Percentiles rank a stretch among this genome's conserved stretches.
These are phyloP conservation scores for Rhodomyrtus psidioides DNA, from an alignment of 441 rosid species.

Conservation along the genomic window DNA sequence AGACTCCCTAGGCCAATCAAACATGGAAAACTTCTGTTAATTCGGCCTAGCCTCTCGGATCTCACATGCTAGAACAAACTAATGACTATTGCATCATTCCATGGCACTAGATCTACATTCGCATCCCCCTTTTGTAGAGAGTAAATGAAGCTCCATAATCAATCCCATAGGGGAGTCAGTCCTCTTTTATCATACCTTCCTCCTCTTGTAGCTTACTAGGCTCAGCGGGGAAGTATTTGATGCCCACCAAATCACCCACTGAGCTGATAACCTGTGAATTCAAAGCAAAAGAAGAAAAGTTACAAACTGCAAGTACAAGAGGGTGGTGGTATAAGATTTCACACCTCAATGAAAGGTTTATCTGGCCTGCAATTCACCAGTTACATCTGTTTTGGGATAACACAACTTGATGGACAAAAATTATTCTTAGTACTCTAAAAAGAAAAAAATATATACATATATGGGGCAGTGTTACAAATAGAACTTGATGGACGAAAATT, in stretches of 20 bases:
- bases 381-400: not conserved
- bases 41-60: too few relatives aligned
- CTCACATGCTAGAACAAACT: too few relatives aligned
- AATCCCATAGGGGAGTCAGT: too few relatives aligned
- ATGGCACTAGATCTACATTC: too few relatives aligned
- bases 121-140: too few relatives aligned
- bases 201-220: too few relatives aligned
- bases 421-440: not conserved
- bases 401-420: too few relatives aligned
- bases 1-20: too few relatives aligned
- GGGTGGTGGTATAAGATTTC: not conserved
- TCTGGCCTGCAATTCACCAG: not conserved
- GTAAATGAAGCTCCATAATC: too few relatives aligned
- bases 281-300: not conserved
- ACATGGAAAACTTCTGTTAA: too few relatives aligned
- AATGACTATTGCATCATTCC: too few relatives aligned
- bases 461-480: not conserved
- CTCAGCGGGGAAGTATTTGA: constrained; percentile 84
- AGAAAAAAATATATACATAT: not conserved
- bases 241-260: constrained; percentile 72
- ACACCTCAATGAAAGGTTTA: not conserved
- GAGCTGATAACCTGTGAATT: constrained; percentile 51
- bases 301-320: not conserved
- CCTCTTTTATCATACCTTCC: too few relatives aligned
- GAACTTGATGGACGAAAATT: not conserved